These are phyloP conservation scores for Penicillium parvum DNA, from an alignment of 495 filamentous ascomycete genomes.

Conservation along the genomic window DNA sequence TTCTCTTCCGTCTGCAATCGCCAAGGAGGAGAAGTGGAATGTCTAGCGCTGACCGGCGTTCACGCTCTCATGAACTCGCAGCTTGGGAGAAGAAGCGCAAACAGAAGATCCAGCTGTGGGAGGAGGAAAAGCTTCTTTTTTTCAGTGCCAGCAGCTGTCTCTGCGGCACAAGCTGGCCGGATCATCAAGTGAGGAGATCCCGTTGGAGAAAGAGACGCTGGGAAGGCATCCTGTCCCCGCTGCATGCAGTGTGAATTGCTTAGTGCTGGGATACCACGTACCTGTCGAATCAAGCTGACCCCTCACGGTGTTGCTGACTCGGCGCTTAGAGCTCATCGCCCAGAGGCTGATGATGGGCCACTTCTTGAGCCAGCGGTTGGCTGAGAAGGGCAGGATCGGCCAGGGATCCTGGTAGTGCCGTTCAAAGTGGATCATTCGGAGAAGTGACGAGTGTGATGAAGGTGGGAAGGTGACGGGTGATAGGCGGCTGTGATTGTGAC, in stretches of 20 bases:
- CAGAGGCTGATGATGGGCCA: constrained; percentile 13
- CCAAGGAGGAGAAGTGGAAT: constrained; percentile 2
- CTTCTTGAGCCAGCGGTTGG: constrained; percentile 9
- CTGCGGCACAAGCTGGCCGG: constrained; percentile 9
- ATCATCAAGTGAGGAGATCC: constrained; percentile 13
- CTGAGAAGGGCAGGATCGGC: constrained; percentile 8
- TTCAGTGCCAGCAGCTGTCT: constrained; percentile 16
- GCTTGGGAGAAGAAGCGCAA: not conserved
- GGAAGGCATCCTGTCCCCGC: too few relatives aligned
- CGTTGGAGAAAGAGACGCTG: constrained; percentile 1
- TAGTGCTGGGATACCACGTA: constrained; percentile 6
- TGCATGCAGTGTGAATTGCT: constrained; percentile 14
- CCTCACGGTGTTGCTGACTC: constrained; percentile 1
- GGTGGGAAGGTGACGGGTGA: constrained; percentile 25
- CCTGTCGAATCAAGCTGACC: constrained; percentile 21
- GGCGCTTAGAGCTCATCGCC: constrained; percentile 25
- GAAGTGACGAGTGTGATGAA: constrained; percentile 26
- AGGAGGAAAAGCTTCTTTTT: constrained; percentile 28
- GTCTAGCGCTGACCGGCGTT: constrained; percentile 14
- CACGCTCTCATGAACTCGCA: constrained; percentile 20
- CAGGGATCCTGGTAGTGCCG: constrained; percentile 1
- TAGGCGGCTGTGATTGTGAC: constrained; percentile 39
- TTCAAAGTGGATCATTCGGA: constrained; percentile 10
- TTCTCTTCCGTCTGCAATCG: constrained; percentile 5
- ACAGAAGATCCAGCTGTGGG: not conserved